A percentile compares a stretch with the other conserved stretches of the same genome.
These are phyloP conservation scores for Aspergillus wentii DNA, from an alignment of 495 filamentous ascomycete species.

Conservation along the genomic window DNA sequence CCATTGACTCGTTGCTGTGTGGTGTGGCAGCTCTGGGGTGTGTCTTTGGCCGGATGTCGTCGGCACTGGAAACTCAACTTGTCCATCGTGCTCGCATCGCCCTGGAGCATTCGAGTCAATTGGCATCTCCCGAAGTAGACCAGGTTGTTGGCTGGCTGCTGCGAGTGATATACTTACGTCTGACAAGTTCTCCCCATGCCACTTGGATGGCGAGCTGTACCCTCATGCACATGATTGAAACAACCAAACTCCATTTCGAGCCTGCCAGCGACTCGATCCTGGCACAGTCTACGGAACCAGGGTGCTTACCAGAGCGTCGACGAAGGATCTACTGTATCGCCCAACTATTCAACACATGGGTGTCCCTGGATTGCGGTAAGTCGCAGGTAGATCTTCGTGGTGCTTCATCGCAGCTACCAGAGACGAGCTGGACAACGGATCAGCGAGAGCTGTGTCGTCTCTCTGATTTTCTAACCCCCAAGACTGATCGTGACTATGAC, in stretches of 20 bases:
- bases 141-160: constrained; percentile 37
- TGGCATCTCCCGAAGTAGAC: constrained; percentile 9
- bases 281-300: not conserved
- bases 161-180: constrained; percentile 32
- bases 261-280: constrained; percentile 2
- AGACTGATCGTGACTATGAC: not conserved
- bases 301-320: constrained; percentile 8
- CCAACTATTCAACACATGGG: constrained; percentile 21
- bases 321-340: constrained; percentile 19
- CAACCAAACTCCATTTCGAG: constrained; percentile 33
- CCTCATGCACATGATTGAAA: constrained; percentile 36
- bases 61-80: constrained; percentile 16
- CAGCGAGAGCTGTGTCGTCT: constrained; percentile 8
- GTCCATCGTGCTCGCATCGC: constrained; percentile 23
- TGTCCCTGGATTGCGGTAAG: constrained; percentile 29
- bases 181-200: constrained; percentile 33
- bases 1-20: constrained; percentile 22
- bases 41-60: constrained; percentile 15
- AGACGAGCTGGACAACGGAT: not conserved
- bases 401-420: constrained; percentile 6
- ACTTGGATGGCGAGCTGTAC: constrained; percentile 39
- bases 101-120: constrained; percentile 21
- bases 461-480: constrained; percentile 9
- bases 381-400: constrained; percentile 17
- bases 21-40: constrained; percentile 29